Conservation (phyloP, 495 filamentous ascomycete genomes). For the Hypomontagnella monticulosa region DNA sequence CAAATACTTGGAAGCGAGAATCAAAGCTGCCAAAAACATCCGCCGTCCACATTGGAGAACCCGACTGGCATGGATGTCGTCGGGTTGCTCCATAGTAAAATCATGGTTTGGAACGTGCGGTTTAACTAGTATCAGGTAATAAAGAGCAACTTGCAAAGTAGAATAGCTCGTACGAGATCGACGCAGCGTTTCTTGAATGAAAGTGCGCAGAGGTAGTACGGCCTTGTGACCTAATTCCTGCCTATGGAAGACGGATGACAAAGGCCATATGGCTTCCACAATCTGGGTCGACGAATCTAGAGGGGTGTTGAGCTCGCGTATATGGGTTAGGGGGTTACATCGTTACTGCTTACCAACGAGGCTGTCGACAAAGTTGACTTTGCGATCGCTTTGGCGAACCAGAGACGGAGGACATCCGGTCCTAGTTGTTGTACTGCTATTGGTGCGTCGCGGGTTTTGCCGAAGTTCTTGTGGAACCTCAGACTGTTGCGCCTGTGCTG, state of each 20-base stretch:
- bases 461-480: slow-evolving; percentile 73
- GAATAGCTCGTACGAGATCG: slow-evolving; percentile 96
- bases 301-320: slow-evolving; percentile 41
- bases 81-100: slow-evolving; percentile 87
- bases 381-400: slow-evolving; percentile 90
- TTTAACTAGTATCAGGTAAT: slow-evolving; percentile 94
- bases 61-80: slow-evolving; percentile 75
- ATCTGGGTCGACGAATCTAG: slow-evolving; percentile 97
- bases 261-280: slow-evolving; percentile 97
- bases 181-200: slow-evolving; percentile 96
- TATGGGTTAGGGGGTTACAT: slow-evolving; percentile 29
- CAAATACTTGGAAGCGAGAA: slow-evolving; percentile 94
- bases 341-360: slow-evolving; percentile 88
- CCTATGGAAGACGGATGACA: slow-evolving; percentile 68
- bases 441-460: slow-evolving; percentile 84
- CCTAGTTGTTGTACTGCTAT: slow-evolving; percentile 59
- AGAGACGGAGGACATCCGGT: slow-evolving; percentile 80
- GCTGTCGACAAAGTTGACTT: slow-evolving; percentile 94
- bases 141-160: slow-evolving; percentile 94
- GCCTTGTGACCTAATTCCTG: slow-evolving; percentile 68
- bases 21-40: slow-evolving; percentile 95
- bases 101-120: slow-evolving; percentile 82
- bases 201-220: slow-evolving; percentile 89
- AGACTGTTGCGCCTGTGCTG: slow-evolving; percentile 45
- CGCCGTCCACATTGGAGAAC: slow-evolving; percentile 95